Base-by-base conservation (phyloP, 768 basidiomycete genomes). In the Neoboletus brunneissimus region DNA sequence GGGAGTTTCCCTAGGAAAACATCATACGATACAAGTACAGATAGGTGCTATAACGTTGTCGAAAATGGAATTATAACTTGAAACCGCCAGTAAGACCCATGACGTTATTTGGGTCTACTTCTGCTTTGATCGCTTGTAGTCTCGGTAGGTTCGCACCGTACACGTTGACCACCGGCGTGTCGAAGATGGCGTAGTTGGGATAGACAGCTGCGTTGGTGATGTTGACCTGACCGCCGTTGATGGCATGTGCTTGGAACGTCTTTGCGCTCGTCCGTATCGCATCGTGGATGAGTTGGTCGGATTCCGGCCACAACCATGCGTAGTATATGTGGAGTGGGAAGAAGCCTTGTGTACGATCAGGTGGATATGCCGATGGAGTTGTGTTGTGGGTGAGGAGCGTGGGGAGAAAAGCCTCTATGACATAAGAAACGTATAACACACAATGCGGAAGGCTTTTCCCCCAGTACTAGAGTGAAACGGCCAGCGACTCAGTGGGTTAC, bases 31-130 rank as follows among this genome's bases (percentile, higher is more conserved):
- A 50, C 48, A 38, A 27, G 6, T 18, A 13, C 18, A 2, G 8
- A 11, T 40, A 9, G 9, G n/a, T n/a, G 38, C 18, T 8, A 2
- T 12, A n/a, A 41, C 2, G 25, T 2, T 11, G 11, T 25, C 16
- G 7, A 37, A 25, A 40, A 34, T 25, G 1, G 11, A 29, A 32
- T 71, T 49, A 77, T 45, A 81, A 62, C 67, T 83, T 87, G 67
- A 78, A 86, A 9, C 85, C 84, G 1, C 86, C 85, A n/a, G 85
- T 75, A 12, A 85, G 76, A 8, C 77, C 79, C 86, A 87, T 87
- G 8, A 86, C 75, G 60, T 82, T 76, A 5, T 71, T 45, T 0
- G 85, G 85, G 64, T 87, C 86, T 37, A 80, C 75, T 10, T 46
- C 53, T 48, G 54, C 65, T 61, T 81, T 82, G n/a, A 86, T 64